Percentiles rank a stretch among this genome's conserved stretches.
phyloP scores from a whole-genome alignment of 2,329 filamentous ascomycete species.

The Allantophomopsis lycopodina region DNA sequence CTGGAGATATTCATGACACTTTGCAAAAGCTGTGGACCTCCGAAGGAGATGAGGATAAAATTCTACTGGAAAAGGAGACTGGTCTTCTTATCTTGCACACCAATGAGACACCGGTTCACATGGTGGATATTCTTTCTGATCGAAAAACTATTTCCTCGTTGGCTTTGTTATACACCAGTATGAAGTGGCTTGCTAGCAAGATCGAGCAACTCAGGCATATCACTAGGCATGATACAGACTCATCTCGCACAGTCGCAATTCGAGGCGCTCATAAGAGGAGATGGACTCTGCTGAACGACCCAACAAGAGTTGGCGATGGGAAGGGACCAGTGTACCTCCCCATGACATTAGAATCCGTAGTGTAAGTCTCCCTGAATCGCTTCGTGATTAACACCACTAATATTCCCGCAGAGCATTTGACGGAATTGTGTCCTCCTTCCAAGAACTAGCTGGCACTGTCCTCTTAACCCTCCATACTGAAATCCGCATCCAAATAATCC shows the following conservation, averaged over 20 bases:
- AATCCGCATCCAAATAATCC: slow-evolving; percentile 71
- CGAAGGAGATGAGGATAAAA: slow-evolving; percentile 34
- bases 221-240: slow-evolving; percentile 57
- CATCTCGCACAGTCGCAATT: slow-evolving; percentile 28
- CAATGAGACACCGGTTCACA: slow-evolving; percentile 48
- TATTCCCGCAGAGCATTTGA: slow-evolving; percentile 56
- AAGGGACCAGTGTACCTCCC: slow-evolving; percentile 66
- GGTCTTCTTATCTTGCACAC: slow-evolving; percentile 40
- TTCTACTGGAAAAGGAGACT: slow-evolving; percentile 50
- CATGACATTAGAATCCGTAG: slow-evolving; percentile 72
- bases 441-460: slow-evolving; percentile 64
- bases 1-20: slow-evolving; percentile 58
- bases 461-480: slow-evolving; percentile 82
- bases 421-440: slow-evolving; percentile 69
- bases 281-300: slow-evolving; percentile 70
- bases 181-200: slow-evolving; percentile 92
- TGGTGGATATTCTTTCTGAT: slow-evolving; percentile 79
- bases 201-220: slow-evolving; percentile 72
- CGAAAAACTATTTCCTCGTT: slow-evolving; percentile 74
- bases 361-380: slow-evolving; percentile 34
- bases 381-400: slow-evolving; percentile 2
- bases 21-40: slow-evolving; percentile 53
- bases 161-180: slow-evolving; percentile 87
- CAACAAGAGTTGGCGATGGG: slow-evolving; percentile 42
- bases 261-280: slow-evolving; percentile 38